These are phyloP conservation scores for Crepidotus variabilis DNA, from an alignment of 768 basidiomycete genomes.

Conservation along the genomic window DNA sequence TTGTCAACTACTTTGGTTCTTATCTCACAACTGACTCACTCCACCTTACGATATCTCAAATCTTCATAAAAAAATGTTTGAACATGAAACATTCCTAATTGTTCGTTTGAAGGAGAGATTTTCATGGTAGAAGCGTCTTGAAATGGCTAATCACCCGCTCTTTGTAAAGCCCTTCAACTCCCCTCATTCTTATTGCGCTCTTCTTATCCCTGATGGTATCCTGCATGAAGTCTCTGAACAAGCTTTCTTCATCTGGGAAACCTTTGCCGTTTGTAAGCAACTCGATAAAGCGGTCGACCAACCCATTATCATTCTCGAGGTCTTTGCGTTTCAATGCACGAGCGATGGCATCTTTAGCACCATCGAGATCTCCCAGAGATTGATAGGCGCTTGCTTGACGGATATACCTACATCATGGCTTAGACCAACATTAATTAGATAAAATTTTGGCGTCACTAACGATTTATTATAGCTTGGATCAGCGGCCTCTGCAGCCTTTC, in stretches of 20 bases:
- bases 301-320: conserved; percentile 20
- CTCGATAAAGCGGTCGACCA: conserved; percentile 22
- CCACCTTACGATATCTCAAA: too few species aligned
- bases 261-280: conserved; percentile 22
- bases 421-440: too few species aligned
- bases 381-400: conserved; percentile 27
- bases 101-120: too few species aligned
- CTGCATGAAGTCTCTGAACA: conserved; percentile 19
- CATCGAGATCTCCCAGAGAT: conserved; percentile 15
- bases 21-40: too few species aligned
- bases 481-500: conserved; percentile 18
- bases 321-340: conserved; percentile 21
- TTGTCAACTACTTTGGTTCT: too few species aligned
- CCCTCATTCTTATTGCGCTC: not conserved
- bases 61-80: too few species aligned
- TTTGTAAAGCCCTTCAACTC: not conserved
- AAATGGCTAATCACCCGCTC: not conserved
- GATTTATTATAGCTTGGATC: conserved; percentile 15
- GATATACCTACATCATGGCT: conserved; percentile 20
- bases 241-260: conserved; percentile 18
- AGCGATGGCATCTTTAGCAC: conserved; percentile 22
- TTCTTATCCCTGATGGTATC: conserved; percentile 3
- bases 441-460: conserved; percentile 10
- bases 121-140: not conserved
- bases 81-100: too few species aligned